phyloP scores from a whole-genome alignment of 73 alveolate genomes.

The Paramecium primaurelia region DNA sequence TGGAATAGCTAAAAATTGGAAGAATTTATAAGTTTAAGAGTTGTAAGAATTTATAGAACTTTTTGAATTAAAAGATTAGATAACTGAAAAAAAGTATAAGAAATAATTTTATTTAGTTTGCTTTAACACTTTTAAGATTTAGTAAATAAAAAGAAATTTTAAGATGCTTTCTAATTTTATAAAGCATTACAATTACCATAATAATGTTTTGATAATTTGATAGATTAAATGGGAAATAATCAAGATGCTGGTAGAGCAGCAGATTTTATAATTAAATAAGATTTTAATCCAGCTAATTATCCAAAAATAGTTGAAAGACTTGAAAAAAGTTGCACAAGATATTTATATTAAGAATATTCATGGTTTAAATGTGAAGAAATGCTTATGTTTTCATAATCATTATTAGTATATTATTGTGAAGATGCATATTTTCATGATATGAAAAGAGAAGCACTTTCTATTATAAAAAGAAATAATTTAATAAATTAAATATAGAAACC shows the following conservation, averaged over 20 bases:
- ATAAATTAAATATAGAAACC: not conserved
- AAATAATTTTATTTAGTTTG: not conserved
- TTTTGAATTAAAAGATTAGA: not conserved
- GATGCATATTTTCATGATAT: not conserved
- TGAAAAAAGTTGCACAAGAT: not conserved
- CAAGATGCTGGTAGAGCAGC: slow-evolving; percentile 19
- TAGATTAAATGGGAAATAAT: slow-evolving; percentile 22
- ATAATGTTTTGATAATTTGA: not conserved
- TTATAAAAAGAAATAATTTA: not conserved
- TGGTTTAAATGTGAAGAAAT: slow-evolving; percentile 35
- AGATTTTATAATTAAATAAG: not conserved
- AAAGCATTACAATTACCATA: not conserved
- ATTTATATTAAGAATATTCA: not conserved
- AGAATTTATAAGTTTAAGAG: not conserved
- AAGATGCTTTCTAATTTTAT: not conserved
- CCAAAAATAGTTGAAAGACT: slow-evolving; percentile 21
- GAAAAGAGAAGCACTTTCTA: not conserved
- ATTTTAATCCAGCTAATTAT: not conserved
- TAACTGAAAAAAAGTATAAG: not conserved
- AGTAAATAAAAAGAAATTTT: not conserved
- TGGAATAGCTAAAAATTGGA: not conserved
- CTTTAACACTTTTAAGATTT: not conserved
- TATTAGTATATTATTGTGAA: slow-evolving; percentile 11
- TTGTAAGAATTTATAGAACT: not conserved
- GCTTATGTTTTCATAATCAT: not conserved